Conservation (phyloP, 768 basidiomycete genomes). For the Serpula lacrymans region DNA sequence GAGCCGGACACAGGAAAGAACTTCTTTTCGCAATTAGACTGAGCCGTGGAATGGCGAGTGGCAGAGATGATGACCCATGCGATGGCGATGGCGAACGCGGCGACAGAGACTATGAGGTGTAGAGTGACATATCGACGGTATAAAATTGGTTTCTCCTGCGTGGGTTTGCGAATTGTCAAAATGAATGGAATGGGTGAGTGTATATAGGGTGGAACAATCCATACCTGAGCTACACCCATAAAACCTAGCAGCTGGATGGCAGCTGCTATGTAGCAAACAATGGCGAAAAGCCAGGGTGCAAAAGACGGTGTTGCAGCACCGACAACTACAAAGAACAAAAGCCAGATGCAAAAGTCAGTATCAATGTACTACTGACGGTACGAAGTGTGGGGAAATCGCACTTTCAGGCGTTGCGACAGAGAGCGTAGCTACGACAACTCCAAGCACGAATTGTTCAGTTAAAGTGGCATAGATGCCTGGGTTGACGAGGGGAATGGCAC, state of each 20-base stretch:
- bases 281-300: constrained; percentile 69
- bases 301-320: constrained; percentile 81
- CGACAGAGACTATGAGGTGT: constrained; percentile 50
- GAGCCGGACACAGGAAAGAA: constrained; percentile 47
- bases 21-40: constrained; percentile 55
- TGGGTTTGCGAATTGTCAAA: too few species aligned
- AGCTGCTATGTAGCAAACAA: constrained; percentile 73
- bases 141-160: constrained; percentile 65
- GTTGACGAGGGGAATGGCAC: constrained; percentile 88
- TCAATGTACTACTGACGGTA: too few species aligned
- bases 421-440: constrained; percentile 66
- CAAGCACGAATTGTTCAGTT: constrained; percentile 69
- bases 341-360: background rate
- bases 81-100: constrained; percentile 72
- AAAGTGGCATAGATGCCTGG: constrained; percentile 83
- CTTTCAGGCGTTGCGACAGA: constrained; percentile 77
- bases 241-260: constrained; percentile 81
- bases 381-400: constrained; percentile 41
- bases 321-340: constrained; percentile 54
- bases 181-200: constrained; percentile 7
- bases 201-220: constrained; percentile 8
- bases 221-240: constrained; percentile 75
- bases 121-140: constrained; percentile 70
- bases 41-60: constrained; percentile 67
- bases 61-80: constrained; percentile 84